Evolutionary conservation across 495 filamentous ascomycete species (phyloP).

Genomic region (Corynascus novoguineensis): DNA sequence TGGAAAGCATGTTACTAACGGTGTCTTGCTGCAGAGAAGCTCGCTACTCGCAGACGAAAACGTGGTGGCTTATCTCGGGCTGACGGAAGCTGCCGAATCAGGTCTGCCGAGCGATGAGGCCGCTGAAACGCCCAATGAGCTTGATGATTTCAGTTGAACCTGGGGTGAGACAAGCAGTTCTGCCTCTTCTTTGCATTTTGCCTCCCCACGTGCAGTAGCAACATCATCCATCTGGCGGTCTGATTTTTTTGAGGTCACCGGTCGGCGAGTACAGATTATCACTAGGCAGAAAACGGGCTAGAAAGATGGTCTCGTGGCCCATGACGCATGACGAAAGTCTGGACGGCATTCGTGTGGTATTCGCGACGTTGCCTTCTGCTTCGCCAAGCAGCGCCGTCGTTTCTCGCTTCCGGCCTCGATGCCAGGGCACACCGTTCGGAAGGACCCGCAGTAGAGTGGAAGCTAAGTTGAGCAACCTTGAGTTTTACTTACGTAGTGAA

Average conservation of each 20-base stretch:
- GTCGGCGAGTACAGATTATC: too few relatives aligned
- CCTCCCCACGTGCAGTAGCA: too few relatives aligned
- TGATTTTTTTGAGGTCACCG: too few relatives aligned
- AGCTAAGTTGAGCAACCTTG: too few relatives aligned
- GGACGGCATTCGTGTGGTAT: not conserved
- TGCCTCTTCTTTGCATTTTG: not conserved
- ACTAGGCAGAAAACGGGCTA: too few relatives aligned
- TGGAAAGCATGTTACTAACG: conserved; percentile 29
- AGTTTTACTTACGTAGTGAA: too few relatives aligned
- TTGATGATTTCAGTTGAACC: conserved; percentile 46
- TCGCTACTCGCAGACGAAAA: conserved; percentile 33
- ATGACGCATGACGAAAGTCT: not conserved
- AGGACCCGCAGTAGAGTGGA: too few relatives aligned
- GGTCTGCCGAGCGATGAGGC: conserved; percentile 32
- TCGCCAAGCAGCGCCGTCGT: too few relatives aligned
- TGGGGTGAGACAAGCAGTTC: not conserved
- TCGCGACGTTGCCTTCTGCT: too few relatives aligned
- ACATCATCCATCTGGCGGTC: too few relatives aligned
- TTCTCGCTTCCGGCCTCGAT: too few relatives aligned
- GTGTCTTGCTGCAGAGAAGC: conserved; percentile 28
- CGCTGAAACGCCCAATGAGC: conserved; percentile 38
- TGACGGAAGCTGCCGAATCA: conserved; percentile 35
- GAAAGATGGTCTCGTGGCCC: not conserved
- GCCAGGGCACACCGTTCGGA: too few relatives aligned
- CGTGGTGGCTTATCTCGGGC: conserved; percentile 42